Conservation (phyloP, 2,329 filamentous ascomycete genomes). For the Blastomyces emzantsi region DNA sequence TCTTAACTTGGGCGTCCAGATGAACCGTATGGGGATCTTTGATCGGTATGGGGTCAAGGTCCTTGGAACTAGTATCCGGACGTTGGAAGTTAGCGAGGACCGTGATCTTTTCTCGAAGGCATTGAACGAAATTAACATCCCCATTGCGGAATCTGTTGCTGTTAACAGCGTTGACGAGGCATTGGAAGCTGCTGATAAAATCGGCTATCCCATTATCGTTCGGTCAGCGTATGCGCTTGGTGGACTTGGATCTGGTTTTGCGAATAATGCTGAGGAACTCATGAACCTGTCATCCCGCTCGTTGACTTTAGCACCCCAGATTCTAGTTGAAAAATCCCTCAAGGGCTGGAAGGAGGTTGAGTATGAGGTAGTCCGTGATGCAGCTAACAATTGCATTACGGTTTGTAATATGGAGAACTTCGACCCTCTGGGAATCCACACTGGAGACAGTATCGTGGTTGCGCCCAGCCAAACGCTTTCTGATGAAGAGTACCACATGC, state of each 20-base stretch:
- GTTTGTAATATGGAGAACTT: constrained; percentile 99
- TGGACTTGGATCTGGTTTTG: constrained; percentile 93
- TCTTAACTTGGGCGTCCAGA: constrained; percentile 91
- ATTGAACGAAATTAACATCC: constrained; percentile 93
- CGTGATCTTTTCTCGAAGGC: constrained; percentile 94
- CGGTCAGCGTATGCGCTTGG: constrained; percentile 94
- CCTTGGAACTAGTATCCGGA: constrained; percentile 87
- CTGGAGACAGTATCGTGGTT: constrained; percentile 96
- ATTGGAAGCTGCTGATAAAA: constrained; percentile 69
- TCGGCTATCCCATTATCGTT: constrained; percentile 97
- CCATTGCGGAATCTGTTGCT: constrained; percentile 92
- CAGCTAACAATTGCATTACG: constrained; percentile 96
- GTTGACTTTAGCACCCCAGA: constrained; percentile 87
- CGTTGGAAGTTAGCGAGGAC: constrained; percentile 89
- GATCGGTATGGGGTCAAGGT: constrained; percentile 94
- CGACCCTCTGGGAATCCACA: constrained; percentile 93
- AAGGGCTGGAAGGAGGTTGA: constrained; percentile 99
- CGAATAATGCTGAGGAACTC: constrained; percentile 86
- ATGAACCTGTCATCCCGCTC: constrained; percentile 88
- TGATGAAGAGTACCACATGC: constrained; percentile 99
- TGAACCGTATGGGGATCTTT: constrained; percentile 92
- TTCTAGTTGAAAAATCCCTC: constrained; percentile 94
- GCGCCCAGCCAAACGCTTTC: constrained; percentile 94
- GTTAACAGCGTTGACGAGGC: constrained; percentile 88
- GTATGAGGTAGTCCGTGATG: constrained; percentile 96